phyloP scores from a whole-genome alignment of 768 basidiomycete species.

The Tylopilus balloui region DNA sequence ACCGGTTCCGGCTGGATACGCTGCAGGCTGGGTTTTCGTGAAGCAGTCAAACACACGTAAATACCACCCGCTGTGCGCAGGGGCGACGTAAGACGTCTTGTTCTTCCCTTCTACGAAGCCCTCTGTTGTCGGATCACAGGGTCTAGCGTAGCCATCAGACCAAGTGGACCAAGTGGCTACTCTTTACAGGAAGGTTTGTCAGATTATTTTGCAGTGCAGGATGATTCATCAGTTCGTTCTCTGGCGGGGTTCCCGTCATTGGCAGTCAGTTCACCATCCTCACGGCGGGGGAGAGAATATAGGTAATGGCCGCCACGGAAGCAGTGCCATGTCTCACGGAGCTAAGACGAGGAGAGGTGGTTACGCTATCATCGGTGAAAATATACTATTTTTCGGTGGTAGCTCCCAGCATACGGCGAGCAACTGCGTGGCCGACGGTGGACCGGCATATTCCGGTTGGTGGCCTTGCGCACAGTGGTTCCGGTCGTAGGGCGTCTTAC shows the following conservation, averaged over 20 bases:
- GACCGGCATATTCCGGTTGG: too few species aligned
- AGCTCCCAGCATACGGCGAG: neutral
- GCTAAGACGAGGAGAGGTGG: neutral
- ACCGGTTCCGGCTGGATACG: neutral
- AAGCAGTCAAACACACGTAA: constrained; percentile 10
- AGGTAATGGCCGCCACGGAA: neutral
- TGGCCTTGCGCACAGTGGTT: too few species aligned
- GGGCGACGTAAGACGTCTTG: too few species aligned
- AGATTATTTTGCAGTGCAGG: neutral
- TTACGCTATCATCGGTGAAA: neutral
- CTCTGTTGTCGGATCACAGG: too few species aligned
- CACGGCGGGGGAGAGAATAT: neutral
- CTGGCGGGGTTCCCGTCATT: neutral
- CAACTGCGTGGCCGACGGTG: too few species aligned
- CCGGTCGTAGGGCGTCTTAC: too few species aligned
- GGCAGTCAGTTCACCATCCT: neutral
- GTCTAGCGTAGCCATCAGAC: too few species aligned
- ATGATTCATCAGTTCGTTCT: neutral
- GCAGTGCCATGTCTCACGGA: neutral
- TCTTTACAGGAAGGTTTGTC: neutral
- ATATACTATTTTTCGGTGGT: neutral
- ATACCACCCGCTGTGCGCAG: too few species aligned
- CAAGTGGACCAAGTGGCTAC: too few species aligned
- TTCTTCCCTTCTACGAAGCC: too few species aligned
- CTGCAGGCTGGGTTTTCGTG: neutral